These are phyloP conservation scores for Epichloe aotearoae DNA, from an alignment of 2,329 filamentous ascomycete species.

Conservation along the genomic window DNA sequence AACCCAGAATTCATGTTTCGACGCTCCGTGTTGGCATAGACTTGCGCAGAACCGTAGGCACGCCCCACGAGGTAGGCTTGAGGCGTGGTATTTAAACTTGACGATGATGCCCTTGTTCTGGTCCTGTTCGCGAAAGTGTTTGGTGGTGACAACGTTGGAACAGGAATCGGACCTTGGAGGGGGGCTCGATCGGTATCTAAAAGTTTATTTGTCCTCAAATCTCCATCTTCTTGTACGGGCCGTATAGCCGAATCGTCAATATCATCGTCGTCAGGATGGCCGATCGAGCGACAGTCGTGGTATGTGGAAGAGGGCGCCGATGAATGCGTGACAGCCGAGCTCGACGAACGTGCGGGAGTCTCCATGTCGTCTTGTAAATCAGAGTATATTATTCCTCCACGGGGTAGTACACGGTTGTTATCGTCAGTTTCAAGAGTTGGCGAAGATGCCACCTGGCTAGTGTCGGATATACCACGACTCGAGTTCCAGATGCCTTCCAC, in stretches of 20 bases:
- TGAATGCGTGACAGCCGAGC: background rate
- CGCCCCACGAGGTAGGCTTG: background rate
- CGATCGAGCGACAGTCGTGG: background rate
- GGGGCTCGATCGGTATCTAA: background rate
- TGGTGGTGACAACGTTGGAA: background rate
- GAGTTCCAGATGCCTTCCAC: slow-evolving; percentile 78
- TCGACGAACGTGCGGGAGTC: background rate
- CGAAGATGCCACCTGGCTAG: slow-evolving; percentile 12
- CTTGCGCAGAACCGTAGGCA: slow-evolving; percentile 6
- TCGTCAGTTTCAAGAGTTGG: slow-evolving; percentile 10
- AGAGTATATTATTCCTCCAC: background rate
- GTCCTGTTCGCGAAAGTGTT: background rate
- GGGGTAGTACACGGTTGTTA: background rate
- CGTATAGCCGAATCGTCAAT: background rate
- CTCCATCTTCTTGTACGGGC: background rate
- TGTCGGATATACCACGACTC: slow-evolving; percentile 28
- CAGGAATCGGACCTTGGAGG: background rate
- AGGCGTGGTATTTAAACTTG: background rate
- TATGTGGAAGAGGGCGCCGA: background rate
- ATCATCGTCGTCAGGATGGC: background rate
- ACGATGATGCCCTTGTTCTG: background rate
- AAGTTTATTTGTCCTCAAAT: background rate
- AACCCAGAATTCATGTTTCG: slow-evolving; percentile 5
- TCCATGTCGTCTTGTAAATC: background rate
- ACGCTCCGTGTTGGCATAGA: slow-evolving; percentile 5